Evolutionary conservation across 2,329 filamentous ascomycete genomes (phyloP), one percentile per base, ranked within the genome.

Genomic region (Fusarium verticillioides): DNA sequence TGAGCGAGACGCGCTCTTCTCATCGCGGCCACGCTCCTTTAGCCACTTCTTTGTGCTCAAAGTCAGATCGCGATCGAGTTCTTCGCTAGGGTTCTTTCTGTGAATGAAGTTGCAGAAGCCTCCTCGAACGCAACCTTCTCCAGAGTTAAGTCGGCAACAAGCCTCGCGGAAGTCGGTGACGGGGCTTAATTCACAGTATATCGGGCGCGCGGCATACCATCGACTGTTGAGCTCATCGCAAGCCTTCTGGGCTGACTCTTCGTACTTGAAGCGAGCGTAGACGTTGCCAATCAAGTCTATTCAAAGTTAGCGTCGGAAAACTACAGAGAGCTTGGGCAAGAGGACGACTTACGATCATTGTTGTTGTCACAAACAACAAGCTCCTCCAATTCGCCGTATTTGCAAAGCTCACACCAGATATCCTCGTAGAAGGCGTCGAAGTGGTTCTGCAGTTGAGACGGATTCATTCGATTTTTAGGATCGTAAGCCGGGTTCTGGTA

Each of bases 391-490:
- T 98, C 94, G 77, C 96, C 96, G 83, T 97, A 99, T 85, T 97
- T 95, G 92, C 96, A 98, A 87, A 99, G 94, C 89, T 99, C 96
- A 86, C 96, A 98, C 96, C 96, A 99, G 76, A 99, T 95, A 83
- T 99, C 96, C 87, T 99, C 96, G 88, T 99, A 99, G 84, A 99
- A 99, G 80, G 96, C 96, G 84, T 99, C 96, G 82, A 99, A 99
- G 89, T 99, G 96, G 87, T 97, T 97, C 85, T 98, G 96, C 82
- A 98, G 92, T 87, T 99, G 96, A 77, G 91, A 92, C 11, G 95
- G 87, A 85, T 97, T 98, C 93, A 99, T 97, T 86, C 95, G 96
- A 88, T 92, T 96, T 87, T 97, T 97, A 53, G 94, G 92, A 83
- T 98, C 95, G 90, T 97, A 97, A 73, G 95, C 94, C 16, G 96